A percentile compares a stretch with the other conserved stretches of the same genome.
Evolutionary conservation across 306 rosid species (phyloP).

Genomic region (Quercus gilva): DNA sequence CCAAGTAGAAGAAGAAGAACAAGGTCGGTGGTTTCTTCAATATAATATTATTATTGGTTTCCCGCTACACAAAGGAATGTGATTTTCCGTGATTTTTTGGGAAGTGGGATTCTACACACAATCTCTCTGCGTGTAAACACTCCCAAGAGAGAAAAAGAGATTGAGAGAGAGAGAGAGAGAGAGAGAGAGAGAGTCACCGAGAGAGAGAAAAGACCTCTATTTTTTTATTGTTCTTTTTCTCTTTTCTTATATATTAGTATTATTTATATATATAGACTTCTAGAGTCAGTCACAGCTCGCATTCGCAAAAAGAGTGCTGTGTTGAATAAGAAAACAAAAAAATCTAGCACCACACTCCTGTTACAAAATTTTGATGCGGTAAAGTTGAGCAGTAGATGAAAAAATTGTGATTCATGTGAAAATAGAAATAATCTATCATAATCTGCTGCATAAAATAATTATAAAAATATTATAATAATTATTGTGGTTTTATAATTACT

Average conservation of each 20-base stretch:
- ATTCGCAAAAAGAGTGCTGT: no score
- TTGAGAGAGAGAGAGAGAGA: neutral
- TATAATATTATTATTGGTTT: constrained; percentile 10
- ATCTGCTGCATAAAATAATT: no score
- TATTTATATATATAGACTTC: neutral
- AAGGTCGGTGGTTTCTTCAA: constrained; percentile 53
- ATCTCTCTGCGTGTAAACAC: constrained; percentile 26
- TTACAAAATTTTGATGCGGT: no score
- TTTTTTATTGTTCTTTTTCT: neutral
- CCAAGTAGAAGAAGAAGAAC: constrained; percentile 26
- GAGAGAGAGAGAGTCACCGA: constrained; percentile 4
- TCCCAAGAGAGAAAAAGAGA: neutral
- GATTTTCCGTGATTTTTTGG: constrained; percentile 30
- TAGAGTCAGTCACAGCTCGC: no score
- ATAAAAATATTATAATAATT: no score
- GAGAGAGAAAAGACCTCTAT: neutral
- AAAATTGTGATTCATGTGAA: no score
- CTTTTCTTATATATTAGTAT: neutral
- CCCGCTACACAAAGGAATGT: constrained; percentile 32
- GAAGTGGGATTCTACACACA: constrained; percentile 52
- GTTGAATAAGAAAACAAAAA: no score
- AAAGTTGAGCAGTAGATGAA: no score
- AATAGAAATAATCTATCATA: no score
- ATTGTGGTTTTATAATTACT: no score
- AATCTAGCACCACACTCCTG: no score